Conservation (phyloP, 2,329 filamentous ascomycete species). For the Apiospora rasikravindrae region DNA sequence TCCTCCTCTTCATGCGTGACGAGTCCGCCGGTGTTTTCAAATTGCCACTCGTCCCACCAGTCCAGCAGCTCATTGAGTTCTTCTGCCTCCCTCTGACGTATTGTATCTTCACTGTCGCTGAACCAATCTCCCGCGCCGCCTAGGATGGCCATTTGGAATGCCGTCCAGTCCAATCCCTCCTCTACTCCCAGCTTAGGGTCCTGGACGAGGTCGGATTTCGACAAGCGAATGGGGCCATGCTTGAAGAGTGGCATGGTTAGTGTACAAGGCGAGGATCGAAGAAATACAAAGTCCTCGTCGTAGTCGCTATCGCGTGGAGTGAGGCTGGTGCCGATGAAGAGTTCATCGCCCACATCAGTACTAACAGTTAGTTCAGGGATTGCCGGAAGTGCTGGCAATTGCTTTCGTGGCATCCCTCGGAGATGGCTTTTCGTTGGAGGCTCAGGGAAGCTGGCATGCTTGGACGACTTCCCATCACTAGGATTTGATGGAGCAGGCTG, state of each 20-base stretch:
- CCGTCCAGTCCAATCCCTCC: constrained; percentile 65
- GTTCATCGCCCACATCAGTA: constrained; percentile 20
- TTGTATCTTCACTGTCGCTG: constrained; percentile 48
- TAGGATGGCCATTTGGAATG: constrained; percentile 68
- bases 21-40: constrained; percentile 50
- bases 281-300: constrained; percentile 49
- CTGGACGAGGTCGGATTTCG: constrained; percentile 48
- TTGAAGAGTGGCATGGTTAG: constrained; percentile 54
- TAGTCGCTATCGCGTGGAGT: constrained; percentile 13
- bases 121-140: constrained; percentile 61
- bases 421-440: constrained; percentile 40
- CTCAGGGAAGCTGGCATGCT: constrained; percentile 33
- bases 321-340: constrained; percentile 5
- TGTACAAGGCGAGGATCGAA: constrained; percentile 55
- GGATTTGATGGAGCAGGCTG: not conserved
- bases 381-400: constrained; percentile 33
- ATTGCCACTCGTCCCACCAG: constrained; percentile 59
- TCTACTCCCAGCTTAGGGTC: constrained; percentile 48
- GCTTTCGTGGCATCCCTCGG: constrained; percentile 31
- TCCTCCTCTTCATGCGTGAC: constrained; percentile 29
- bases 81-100: constrained; percentile 47
- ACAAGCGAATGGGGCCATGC: constrained; percentile 61
- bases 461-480: not conserved
- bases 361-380: constrained; percentile 34
- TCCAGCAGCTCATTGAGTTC: constrained; percentile 53